phyloP scores from a whole-genome alignment of 371 early-diverging fungal species.

The Mortierella sp. region DNA sequence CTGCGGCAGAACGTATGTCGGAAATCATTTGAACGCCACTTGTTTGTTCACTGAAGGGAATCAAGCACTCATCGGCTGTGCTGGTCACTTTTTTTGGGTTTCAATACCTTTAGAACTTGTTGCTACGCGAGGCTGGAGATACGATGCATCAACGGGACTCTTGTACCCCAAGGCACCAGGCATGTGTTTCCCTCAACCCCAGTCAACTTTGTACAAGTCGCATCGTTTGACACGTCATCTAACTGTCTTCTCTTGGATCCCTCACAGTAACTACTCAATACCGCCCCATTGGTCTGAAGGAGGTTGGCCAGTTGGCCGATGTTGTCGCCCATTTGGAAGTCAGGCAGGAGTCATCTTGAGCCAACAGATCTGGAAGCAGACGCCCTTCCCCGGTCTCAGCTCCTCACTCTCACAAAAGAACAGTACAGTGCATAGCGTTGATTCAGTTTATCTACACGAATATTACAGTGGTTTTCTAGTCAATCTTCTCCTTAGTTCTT shows the following conservation, averaged over 20 bases:
- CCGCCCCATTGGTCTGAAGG: conserved; percentile 36
- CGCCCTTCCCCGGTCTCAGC: no score
- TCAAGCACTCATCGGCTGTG: not conserved
- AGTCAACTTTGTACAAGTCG: no score
- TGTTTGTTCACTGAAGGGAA: not conserved
- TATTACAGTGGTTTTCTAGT: no score
- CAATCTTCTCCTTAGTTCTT: conserved; percentile 9
- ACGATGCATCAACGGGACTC: conserved; percentile 42
- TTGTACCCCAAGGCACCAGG: conserved; percentile 52
- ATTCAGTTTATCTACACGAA: no score
- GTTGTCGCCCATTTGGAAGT: conserved; percentile 51
- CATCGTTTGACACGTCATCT: no score
- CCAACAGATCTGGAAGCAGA: not conserved
- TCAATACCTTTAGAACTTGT: conserved; percentile 31
- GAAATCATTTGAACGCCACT: not conserved
- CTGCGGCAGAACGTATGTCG: conserved; percentile 47
- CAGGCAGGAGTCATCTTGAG: conserved; percentile 36
- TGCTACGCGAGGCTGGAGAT: conserved; percentile 53
- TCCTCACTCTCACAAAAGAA: no score
- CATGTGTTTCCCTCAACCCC: not conserved
- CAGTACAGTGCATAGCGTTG: no score
- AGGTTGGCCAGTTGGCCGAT: conserved; percentile 48
- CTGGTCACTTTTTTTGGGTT: not conserved
- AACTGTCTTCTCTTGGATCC: no score
- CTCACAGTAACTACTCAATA: conserved; percentile 17